A percentile compares a stretch with the other conserved stretches of the same genome.
Evolutionary conservation across 495 filamentous ascomycete genomes (phyloP).

Genomic region (Cladorrhinum samala): DNA sequence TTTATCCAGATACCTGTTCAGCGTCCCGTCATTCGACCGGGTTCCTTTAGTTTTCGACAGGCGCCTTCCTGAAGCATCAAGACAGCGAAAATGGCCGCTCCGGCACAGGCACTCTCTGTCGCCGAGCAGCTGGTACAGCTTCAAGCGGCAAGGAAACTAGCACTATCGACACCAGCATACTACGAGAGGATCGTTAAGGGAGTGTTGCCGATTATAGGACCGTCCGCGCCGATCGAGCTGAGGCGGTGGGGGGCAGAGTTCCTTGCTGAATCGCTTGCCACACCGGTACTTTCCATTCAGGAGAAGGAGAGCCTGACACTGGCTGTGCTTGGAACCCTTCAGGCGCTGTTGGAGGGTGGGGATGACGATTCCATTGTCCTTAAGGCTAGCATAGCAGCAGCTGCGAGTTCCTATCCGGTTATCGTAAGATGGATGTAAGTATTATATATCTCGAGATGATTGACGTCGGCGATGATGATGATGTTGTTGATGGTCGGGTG

Average conservation of each 20-base stretch:
- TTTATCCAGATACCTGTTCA: neutral
- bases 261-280: constrained; percentile 90
- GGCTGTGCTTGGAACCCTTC: constrained; percentile 65
- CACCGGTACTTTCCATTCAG: constrained; percentile 61
- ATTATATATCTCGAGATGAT: constrained; percentile 3
- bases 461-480: neutral
- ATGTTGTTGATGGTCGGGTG: neutral
- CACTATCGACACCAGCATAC: constrained; percentile 71
- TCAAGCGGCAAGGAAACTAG: constrained; percentile 77
- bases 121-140: constrained; percentile 76
- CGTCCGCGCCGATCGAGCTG: constrained; percentile 66
- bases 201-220: constrained; percentile 80
- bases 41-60: neutral
- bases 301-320: constrained; percentile 74
- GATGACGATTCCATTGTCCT: constrained; percentile 69
- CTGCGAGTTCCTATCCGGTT: constrained; percentile 85
- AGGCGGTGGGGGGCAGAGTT: constrained; percentile 96
- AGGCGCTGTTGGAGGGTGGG: constrained; percentile 63
- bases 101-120: constrained; percentile 46
- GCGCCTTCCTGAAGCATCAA: neutral
- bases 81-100: constrained; percentile 33
- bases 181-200: constrained; percentile 87
- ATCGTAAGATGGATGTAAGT: constrained; percentile 92
- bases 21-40: neutral
- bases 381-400: constrained; percentile 75